Evolutionary conservation across 2,329 filamentous ascomycete genomes (phyloP).

Genomic region (Monilinia fructigena): DNA sequence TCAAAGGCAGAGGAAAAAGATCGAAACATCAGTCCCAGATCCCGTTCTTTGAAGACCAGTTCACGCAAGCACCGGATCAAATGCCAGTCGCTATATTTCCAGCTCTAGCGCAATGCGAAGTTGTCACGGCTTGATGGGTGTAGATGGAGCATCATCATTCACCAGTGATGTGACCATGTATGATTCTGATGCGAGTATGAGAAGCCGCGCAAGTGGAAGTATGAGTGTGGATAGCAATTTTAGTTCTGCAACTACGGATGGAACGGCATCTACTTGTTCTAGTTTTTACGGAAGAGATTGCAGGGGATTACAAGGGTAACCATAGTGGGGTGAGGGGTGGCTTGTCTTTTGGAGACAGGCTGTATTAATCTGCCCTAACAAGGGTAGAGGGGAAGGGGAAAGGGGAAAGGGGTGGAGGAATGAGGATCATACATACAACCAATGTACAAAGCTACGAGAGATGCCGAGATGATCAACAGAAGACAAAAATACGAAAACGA

Average conservation of each 20-base stretch:
- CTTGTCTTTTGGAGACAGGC: constrained; percentile 46
- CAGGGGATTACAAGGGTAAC: neutral
- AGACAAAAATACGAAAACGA: neutral
- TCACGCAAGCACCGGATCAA: neutral
- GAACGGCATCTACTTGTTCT: neutral
- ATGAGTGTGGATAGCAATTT: constrained; percentile 6
- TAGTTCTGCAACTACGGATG: neutral
- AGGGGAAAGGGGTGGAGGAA: neutral
- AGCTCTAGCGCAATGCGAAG: constrained; percentile 24
- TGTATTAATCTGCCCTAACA: constrained; percentile 42
- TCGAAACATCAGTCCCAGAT: constrained; percentile 54
- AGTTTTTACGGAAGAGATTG: constrained; percentile 1
- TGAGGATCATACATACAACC: neutral
- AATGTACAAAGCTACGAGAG: constrained; percentile 14
- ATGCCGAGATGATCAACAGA: constrained; percentile 10
- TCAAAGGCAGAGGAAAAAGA: constrained; percentile 95
- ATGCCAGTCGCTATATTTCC: constrained; percentile 10
- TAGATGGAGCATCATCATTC: constrained; percentile 11
- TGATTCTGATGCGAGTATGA: constrained; percentile 27
- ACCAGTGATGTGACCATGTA: constrained; percentile 6
- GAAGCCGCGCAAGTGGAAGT: constrained; percentile 23
- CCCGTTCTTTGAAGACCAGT: neutral
- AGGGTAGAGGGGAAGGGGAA: neutral
- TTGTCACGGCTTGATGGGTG: constrained; percentile 29
- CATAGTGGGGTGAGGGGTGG: constrained; percentile 27